Percentiles rank a stretch among this genome's conserved stretches.
Evolutionary conservation across 768 basidiomycete species (phyloP).

Genomic region (Hypholoma sublateritium): DNA sequence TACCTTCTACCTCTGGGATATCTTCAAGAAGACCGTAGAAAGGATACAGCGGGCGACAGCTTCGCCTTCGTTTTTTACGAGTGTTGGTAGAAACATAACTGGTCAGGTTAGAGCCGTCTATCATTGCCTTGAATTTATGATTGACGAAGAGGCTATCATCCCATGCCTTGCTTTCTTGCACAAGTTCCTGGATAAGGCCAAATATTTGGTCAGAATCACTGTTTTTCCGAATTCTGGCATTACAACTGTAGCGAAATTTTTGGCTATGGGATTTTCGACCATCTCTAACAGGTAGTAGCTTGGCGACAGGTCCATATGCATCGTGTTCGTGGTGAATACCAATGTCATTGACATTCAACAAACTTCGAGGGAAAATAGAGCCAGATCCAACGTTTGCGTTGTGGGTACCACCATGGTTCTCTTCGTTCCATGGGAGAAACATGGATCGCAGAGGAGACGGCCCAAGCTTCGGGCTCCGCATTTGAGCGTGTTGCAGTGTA

Average conservation of each 20-base stretch:
- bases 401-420: neutral
- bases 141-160: slow-evolving; percentile 48
- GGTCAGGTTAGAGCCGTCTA: slow-evolving; percentile 28
- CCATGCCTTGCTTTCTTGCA: slow-evolving; percentile 51
- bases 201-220: slow-evolving; percentile 29
- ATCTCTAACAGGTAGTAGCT: neutral
- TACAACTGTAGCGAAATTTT: neutral
- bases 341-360: neutral
- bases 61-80: neutral
- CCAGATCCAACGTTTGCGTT: too few relatives aligned
- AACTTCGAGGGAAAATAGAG: neutral
- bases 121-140: slow-evolving; percentile 45
- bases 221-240: neutral
- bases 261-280: neutral
- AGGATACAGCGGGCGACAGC: neutral
- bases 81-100: neutral
- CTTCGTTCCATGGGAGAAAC: slow-evolving; percentile 26
- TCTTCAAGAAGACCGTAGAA: neutral
- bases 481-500: slow-evolving; percentile 10
- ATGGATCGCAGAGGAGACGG: slow-evolving; percentile 49
- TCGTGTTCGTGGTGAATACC: neutral
- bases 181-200: slow-evolving; percentile 46
- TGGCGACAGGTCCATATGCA: neutral
- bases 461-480: slow-evolving; percentile 38
- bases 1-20: slow-evolving; percentile 6